phyloP scores from a whole-genome alignment of 148 eudicot species.

The Chenopodium suecicum region DNA sequence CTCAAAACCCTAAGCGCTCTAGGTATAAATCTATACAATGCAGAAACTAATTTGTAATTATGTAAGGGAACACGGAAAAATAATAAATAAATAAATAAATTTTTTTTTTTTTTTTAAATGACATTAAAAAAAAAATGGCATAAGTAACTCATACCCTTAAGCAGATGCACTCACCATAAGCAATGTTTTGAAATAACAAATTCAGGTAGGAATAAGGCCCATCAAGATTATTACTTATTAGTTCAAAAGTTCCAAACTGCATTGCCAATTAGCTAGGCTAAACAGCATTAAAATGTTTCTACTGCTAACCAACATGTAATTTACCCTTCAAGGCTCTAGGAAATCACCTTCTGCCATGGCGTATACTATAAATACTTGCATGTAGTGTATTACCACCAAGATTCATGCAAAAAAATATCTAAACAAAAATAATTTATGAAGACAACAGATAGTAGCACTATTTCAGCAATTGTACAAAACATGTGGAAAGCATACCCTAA shows the following conservation, averaged over 20 bases:
- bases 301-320: background rate
- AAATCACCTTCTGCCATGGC: background rate
- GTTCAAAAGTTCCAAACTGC: background rate
- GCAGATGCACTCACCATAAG: background rate
- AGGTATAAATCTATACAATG: too few relatives aligned
- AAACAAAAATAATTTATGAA: background rate
- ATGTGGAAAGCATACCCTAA: conserved; percentile 51
- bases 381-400: background rate
- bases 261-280: background rate
- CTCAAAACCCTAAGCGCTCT: background rate
- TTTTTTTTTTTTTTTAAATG: too few relatives aligned
- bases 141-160: background rate
- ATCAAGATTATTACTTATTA: background rate
- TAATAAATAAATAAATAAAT: too few relatives aligned
- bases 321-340: background rate
- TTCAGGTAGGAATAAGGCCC: background rate
- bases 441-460: background rate
- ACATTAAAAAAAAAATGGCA: background rate
- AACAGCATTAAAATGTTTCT: background rate
- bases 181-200: background rate
- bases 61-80: too few relatives aligned
- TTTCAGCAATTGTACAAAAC: background rate
- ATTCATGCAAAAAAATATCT: background rate
- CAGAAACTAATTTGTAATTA: background rate
- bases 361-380: too few relatives aligned